These are phyloP conservation scores for Agaricales sp. DNA, from an alignment of 1,284 basidiomycete species.

Conservation along the genomic window DNA sequence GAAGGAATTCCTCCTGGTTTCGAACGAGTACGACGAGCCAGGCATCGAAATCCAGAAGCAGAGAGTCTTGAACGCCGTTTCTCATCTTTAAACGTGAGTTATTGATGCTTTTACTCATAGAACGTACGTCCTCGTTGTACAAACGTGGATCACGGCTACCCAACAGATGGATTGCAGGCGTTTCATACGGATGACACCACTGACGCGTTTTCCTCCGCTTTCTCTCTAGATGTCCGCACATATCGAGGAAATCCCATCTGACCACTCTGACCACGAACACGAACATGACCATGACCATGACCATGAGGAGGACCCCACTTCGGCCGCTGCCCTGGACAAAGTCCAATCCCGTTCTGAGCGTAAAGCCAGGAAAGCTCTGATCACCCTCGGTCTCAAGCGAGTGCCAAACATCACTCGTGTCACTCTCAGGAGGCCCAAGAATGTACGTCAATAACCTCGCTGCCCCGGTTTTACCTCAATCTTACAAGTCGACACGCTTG, in stretches of 20 bases:
- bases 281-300: constrained; percentile 52
- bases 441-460: constrained; percentile 40
- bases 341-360: constrained; percentile 88
- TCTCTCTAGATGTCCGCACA: constrained; percentile 58
- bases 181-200: not conserved
- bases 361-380: constrained; percentile 84
- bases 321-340: constrained; percentile 81
- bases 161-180: not conserved
- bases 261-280: constrained; percentile 62
- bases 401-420: constrained; percentile 92
- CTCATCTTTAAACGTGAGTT: not conserved
- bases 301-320: constrained; percentile 72
- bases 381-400: constrained; percentile 84
- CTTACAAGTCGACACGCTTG: not conserved
- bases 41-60: not conserved
- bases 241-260: constrained; percentile 74
- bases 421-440: constrained; percentile 89
- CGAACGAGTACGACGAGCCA: not conserved
- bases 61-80: not conserved
- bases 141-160: not conserved
- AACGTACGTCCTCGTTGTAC: not conserved
- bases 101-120: not conserved
- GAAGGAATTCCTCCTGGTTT: not conserved
- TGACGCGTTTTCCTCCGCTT: not conserved
- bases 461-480: too few relatives aligned